Base-by-base conservation (phyloP, 2,329 filamentous ascomycete genomes). In the Aspergillus sp. region DNA sequence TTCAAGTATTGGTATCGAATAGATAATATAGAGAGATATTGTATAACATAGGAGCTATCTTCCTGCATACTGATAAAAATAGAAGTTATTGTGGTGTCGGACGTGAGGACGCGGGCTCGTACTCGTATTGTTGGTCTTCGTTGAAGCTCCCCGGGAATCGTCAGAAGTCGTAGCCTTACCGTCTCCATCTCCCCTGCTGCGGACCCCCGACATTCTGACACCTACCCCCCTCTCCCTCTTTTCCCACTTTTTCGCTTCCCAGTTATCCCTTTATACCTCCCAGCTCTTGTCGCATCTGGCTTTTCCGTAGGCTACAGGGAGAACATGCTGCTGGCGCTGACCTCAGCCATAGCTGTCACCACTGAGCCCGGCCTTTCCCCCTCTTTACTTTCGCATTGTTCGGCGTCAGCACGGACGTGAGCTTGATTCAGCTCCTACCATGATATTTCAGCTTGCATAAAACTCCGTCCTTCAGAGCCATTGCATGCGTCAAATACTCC, bases 291-390 rank as follows among this genome's bases (percentile, higher is more conserved):
- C 17, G n/a, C 22, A 37, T 37, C 27, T 48, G 4, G 34, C 44
- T 34, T 47, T 8, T 41, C 24, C n/a, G 7, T 30, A 40, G 27
- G 34, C 37, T 56, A 33, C 37, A 19, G 56, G 39, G 37, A 56
- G 42, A 49, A 12, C 53, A 57, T 59, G 57, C 50, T 57, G 42
- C 41, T 53, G 53, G 53, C 41, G 40, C 39, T 61, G 45, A 48
- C 20, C 44, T 41, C 51, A 41, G 51, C 44, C 51, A 54, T 44
- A 54, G 44, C 51, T 54, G 39, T 49, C 53, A 42, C 34, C 53
- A 40, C 27, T 19, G 9, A 47, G 33, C 27, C 27, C 27, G 17
- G 11, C 44, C 37, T 19, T 34, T 39, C 42, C 52, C 45, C 45
- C 53, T 55, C 53, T 44, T 55, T 40, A 44, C 17, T 50, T 34